These are phyloP conservation scores for Penicillium verhagenii DNA, from an alignment of 495 filamentous ascomycete genomes.

Conservation along the genomic window DNA sequence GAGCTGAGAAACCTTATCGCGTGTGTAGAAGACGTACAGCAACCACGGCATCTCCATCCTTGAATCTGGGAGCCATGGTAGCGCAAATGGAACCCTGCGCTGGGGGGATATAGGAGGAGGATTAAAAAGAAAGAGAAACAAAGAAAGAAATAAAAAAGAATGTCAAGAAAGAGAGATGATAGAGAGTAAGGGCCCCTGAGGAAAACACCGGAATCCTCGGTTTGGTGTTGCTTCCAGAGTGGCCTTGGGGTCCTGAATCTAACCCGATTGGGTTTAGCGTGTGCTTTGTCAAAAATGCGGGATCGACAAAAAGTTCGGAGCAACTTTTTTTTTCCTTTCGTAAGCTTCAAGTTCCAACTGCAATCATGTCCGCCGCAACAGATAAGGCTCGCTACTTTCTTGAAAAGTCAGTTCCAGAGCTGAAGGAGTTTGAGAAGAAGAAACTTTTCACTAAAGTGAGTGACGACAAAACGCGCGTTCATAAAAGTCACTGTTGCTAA, in stretches of 20 bases:
- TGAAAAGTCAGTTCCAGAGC: slow-evolving; percentile 85
- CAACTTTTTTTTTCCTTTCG: slow-evolving; percentile 33
- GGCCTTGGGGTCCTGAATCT: slow-evolving; percentile 14
- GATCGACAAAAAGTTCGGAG: slow-evolving; percentile 26
- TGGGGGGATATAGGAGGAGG: slow-evolving; percentile 12
- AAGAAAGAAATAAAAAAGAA: slow-evolving; percentile 30
- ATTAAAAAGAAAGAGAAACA: slow-evolving; percentile 4
- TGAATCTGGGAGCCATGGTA: slow-evolving; percentile 78
- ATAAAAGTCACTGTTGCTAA: slow-evolving; percentile 1
- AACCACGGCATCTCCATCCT: slow-evolving; percentile 83
- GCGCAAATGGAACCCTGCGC: slow-evolving; percentile 29
- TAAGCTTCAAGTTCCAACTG: background rate
- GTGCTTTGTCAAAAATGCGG: slow-evolving; percentile 32
- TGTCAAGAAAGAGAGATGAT: slow-evolving; percentile 32
- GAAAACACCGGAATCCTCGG: slow-evolving; percentile 30
- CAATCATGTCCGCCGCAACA: slow-evolving; percentile 72
- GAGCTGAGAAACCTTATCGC: slow-evolving; percentile 8
- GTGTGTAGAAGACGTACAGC: slow-evolving; percentile 49
- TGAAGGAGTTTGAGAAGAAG: slow-evolving; percentile 84
- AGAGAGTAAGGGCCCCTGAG: slow-evolving; percentile 37
- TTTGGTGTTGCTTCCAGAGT: slow-evolving; percentile 15
- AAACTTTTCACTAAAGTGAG: slow-evolving; percentile 77
- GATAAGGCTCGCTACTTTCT: slow-evolving; percentile 95
- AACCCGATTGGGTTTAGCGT: slow-evolving; percentile 24
- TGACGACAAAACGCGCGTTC: background rate